Percentiles rank a stretch among this genome's conserved stretches.
phyloP scores from a whole-genome alignment of 2,329 filamentous ascomycete genomes.

The Botrytis fragariae region DNA sequence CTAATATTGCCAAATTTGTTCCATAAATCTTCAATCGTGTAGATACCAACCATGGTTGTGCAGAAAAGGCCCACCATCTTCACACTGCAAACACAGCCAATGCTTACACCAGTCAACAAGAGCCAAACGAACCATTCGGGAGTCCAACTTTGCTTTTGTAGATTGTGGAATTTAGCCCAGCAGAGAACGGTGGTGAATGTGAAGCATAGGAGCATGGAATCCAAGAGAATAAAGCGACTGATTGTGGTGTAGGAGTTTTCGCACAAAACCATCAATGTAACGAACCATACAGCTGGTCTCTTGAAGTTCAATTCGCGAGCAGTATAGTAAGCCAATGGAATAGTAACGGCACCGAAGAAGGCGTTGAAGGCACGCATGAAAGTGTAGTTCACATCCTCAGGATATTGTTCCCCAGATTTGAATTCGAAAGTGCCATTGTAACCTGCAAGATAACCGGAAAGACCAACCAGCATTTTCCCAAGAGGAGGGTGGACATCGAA shows the following conservation, averaged over 20 bases:
- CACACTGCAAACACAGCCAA: conserved; percentile 97
- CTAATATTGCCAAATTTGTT: conserved; percentile 93
- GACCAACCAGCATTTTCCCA: conserved; percentile 96
- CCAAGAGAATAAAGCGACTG: conserved; percentile 94
- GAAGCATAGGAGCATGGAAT: conserved; percentile 98
- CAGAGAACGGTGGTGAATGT: conserved; percentile 97
- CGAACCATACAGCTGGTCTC: conserved; percentile 86
- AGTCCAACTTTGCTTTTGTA: conserved; percentile 82
- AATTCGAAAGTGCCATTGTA: conserved; percentile 99
- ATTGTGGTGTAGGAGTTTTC: conserved; percentile 99
- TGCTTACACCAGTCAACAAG: conserved; percentile 87
- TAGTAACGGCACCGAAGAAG: conserved; percentile 86
- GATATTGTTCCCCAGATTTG: conserved; percentile 96
- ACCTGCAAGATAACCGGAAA: conserved; percentile 92
- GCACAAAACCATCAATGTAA: conserved; percentile 95
- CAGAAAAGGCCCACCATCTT: conserved; percentile 98
- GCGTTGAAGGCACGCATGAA: conserved; percentile 99
- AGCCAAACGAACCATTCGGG: conserved; percentile 94
- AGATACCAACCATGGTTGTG: conserved; percentile 89
- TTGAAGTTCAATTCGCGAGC: conserved; percentile 86
- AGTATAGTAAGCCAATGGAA: conserved; percentile 93
- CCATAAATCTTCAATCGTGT: conserved; percentile 96
- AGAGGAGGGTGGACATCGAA: conserved; percentile 95
- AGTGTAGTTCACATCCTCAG: conserved; percentile 89
- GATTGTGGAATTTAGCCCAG: conserved; percentile 94